Percentiles rank a stretch among this genome's conserved stretches.
These are phyloP conservation scores for Fomitopsis pinicola DNA, from an alignment of 1,284 basidiomycete species.

Conservation along the genomic window DNA sequence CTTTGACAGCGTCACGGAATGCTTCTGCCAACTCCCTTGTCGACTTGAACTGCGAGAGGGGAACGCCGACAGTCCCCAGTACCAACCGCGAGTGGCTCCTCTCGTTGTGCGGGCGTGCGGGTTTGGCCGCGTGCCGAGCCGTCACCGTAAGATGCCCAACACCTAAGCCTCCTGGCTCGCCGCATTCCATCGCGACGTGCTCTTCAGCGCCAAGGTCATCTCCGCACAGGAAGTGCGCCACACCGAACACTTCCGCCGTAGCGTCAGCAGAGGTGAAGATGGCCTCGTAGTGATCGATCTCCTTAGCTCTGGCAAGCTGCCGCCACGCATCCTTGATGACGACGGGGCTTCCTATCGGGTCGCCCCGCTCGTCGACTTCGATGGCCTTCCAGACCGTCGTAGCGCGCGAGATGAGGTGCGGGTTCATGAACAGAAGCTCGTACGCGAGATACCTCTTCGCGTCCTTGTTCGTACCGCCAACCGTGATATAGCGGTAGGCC, in stretches of 20 bases:
- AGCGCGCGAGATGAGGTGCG: constrained; percentile 7
- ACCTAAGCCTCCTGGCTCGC: not conserved
- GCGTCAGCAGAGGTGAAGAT: not conserved
- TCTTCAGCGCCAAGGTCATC: not conserved
- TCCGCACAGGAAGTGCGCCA: not conserved
- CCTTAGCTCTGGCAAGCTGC: not conserved
- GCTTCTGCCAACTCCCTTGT: no score
- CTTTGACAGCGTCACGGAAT: no score
- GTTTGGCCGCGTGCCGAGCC: not conserved
- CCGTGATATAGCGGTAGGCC: not conserved
- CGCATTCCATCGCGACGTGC: not conserved
- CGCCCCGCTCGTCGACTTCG: not conserved
- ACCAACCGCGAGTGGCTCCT: no score
- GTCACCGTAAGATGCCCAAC: not conserved
- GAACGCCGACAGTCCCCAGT: no score
- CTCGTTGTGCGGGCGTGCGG: no score
- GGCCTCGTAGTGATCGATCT: not conserved
- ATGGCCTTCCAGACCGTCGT: not conserved
- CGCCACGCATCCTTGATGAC: not conserved
- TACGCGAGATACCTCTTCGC: constrained; percentile 6
- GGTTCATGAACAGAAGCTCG: constrained; percentile 8
- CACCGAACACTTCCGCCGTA: not conserved
- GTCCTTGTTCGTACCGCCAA: not conserved
- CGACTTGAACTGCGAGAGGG: no score
- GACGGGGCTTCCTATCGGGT: not conserved